These are phyloP conservation scores for Moniliophthora roreri DNA, from an alignment of 1,284 basidiomycete species.

Conservation along the genomic window DNA sequence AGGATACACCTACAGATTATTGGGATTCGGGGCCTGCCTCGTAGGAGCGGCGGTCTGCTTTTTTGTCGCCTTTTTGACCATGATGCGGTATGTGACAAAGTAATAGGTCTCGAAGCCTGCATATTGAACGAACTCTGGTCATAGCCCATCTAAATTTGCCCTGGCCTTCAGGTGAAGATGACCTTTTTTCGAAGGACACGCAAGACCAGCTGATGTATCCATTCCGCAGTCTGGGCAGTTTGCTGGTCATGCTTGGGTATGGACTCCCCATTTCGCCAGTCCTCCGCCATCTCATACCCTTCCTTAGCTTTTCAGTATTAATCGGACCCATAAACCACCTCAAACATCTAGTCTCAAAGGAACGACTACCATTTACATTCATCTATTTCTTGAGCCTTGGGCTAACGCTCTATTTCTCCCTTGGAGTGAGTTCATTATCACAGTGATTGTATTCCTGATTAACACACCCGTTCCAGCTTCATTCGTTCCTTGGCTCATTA, in stretches of 20 bases:
- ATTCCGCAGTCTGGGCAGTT: constrained; percentile 66
- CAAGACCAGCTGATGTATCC: background rate
- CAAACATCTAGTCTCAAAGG: constrained; percentile 84
- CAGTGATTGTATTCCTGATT: background rate
- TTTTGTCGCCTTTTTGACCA: constrained; percentile 89
- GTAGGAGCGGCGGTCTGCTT: constrained; percentile 94
- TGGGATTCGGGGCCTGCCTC: constrained; percentile 93
- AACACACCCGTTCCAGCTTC: constrained; percentile 43
- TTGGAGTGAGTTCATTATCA: constrained; percentile 59
- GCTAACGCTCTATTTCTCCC: constrained; percentile 86
- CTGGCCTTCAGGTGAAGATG: constrained; percentile 74
- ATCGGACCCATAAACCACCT: constrained; percentile 85
- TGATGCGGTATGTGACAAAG: constrained; percentile 52
- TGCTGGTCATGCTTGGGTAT: constrained; percentile 87
- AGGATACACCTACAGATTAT: constrained; percentile 52
- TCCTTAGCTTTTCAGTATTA: constrained; percentile 75
- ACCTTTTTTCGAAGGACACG: background rate
- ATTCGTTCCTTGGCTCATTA: constrained; percentile 84
- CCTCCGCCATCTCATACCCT: background rate
- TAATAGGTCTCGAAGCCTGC: background rate
- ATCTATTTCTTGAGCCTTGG: constrained; percentile 82
- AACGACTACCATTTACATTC: constrained; percentile 85
- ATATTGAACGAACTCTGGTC: background rate
- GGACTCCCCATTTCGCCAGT: constrained; percentile 31
- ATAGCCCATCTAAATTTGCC: constrained; percentile 85